phyloP scores from a whole-genome alignment of 2,329 filamentous ascomycete species.

The Mycosphaerella sp. region DNA sequence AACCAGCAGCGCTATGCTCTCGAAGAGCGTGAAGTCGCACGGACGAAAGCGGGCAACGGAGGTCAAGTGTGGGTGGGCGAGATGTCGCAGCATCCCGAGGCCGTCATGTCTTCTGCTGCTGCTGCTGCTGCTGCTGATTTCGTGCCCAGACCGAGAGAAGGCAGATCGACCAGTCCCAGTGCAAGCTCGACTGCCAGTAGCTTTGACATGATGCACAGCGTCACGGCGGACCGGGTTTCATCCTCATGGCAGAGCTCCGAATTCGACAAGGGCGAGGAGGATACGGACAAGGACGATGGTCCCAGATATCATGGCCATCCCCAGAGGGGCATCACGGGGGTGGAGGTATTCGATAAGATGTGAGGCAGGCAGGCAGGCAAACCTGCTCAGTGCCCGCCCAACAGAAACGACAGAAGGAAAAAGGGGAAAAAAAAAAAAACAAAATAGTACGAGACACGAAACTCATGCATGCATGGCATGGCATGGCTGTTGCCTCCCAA shows the following conservation, averaged over 20 bases:
- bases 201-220: constrained; percentile 43
- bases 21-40: constrained; percentile 39
- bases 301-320: constrained; percentile 26
- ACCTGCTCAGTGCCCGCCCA: not conserved
- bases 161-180: constrained; percentile 17
- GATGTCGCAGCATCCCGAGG: constrained; percentile 4
- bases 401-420: not conserved
- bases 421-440: not conserved
- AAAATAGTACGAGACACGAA: too few relatives aligned
- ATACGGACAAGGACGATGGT: constrained; percentile 19
- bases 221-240: constrained; percentile 37
- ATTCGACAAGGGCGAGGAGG: constrained; percentile 19
- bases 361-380: constrained; percentile 13
- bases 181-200: constrained; percentile 34
- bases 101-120: constrained; percentile 10
- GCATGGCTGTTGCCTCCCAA: too few relatives aligned
- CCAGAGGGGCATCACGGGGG: constrained; percentile 26
- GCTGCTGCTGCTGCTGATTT: constrained; percentile 15
- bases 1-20: constrained; percentile 32
- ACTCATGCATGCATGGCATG: too few relatives aligned
- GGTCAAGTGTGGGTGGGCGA: constrained; percentile 37
- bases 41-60: constrained; percentile 37
- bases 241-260: constrained; percentile 15
- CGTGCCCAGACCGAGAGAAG: constrained; percentile 10
- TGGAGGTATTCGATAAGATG: constrained; percentile 37